A percentile compares a stretch with the other conserved stretches of the same genome.
phyloP scores from a whole-genome alignment of 139 green algal species.

The Mesostigma viride region DNA sequence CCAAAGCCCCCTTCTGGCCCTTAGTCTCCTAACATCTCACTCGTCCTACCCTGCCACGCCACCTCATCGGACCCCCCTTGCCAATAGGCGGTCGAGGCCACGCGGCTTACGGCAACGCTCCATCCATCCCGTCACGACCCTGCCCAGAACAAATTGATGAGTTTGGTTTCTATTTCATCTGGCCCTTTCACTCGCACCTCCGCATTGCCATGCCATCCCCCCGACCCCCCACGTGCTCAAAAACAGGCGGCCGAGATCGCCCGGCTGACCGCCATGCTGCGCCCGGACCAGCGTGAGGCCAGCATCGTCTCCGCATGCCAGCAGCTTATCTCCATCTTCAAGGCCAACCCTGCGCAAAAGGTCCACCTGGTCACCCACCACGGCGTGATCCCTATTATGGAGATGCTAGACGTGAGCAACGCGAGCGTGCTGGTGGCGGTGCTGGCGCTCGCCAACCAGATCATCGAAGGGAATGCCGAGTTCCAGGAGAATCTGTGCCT shows the following conservation, averaged over 20 bases:
- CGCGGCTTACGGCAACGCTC: too few relatives aligned
- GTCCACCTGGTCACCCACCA: conserved; percentile 4
- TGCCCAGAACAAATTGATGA: too few relatives aligned
- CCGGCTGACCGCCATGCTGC: neutral
- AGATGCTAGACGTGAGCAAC: conserved; percentile 23
- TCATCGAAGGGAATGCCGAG: conserved; percentile 35
- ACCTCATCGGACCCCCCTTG: too few relatives aligned
- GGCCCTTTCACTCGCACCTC: too few relatives aligned
- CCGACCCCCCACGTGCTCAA: too few relatives aligned
- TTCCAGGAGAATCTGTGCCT: conserved; percentile 49
- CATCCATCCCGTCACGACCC: too few relatives aligned
- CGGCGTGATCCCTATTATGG: conserved; percentile 13
- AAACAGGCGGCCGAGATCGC: conserved; percentile 13
- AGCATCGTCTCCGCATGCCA: conserved; percentile 19
- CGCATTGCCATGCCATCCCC: too few relatives aligned
- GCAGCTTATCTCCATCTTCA: conserved; percentile 16
- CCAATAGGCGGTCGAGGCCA: too few relatives aligned
- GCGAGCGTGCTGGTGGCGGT: conserved; percentile 35
- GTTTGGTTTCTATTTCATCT: too few relatives aligned
- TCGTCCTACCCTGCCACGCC: too few relatives aligned
- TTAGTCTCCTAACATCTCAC: too few relatives aligned
- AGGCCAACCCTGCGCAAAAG: conserved; percentile 7
- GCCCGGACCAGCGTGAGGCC: conserved; percentile 21
- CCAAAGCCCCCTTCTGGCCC: too few relatives aligned
- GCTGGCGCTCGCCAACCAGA: conserved; percentile 44